Base-by-base conservation (phyloP, 108 stramenopile genomes). In the Nitzschia inconspicua region DNA sequence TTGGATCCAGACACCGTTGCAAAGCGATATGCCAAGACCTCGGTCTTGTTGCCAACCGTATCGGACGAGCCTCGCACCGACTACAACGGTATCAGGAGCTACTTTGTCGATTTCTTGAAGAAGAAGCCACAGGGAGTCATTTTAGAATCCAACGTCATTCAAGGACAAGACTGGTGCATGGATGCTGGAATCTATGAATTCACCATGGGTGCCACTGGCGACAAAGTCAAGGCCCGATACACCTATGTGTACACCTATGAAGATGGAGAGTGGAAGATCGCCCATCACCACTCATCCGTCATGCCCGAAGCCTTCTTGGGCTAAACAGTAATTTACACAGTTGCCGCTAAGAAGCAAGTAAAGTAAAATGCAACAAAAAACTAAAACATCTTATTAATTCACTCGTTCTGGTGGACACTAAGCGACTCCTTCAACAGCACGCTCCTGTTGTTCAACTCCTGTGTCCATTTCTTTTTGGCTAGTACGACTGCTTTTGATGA, bases 131-230 rank as follows among this genome's bases (percentile, higher is more conserved):
- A 78, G 52, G 81, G 81, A 30, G 53, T 44, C 27, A 82, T 82
- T 48, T 16, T 78, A 13, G 81, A 82, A 27, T 65, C 68, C 46
- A 41, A 72, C 47, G 74, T 78, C 13, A 72, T 65, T 20, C 63
- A 51, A 14, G 80, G 80, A 24, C 50, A 64, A 14, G 65, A 78
- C 51, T 82, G 80, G 80, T 75, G 73, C 40, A 63, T 74, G 47
- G 80, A 82, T 63, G 73, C 56, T 37, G 77, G 81, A 37, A 82
- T 82, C 58, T 82, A 78, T 27, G 75, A 78, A 47, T 79, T 79
- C 70, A 75, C 66, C 16, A 62, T 79, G 59, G 74, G 78, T 32
- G 53, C 70, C 18, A 52, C 24, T 24, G 74, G 73, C 22, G 49
- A 52, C 35, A 79, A 79, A 65, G 78, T 79, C 65, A 79, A 75